phyloP scores from a whole-genome alignment of 352 stramenopile genomes.

The Globisporangium camurandrum region DNA sequence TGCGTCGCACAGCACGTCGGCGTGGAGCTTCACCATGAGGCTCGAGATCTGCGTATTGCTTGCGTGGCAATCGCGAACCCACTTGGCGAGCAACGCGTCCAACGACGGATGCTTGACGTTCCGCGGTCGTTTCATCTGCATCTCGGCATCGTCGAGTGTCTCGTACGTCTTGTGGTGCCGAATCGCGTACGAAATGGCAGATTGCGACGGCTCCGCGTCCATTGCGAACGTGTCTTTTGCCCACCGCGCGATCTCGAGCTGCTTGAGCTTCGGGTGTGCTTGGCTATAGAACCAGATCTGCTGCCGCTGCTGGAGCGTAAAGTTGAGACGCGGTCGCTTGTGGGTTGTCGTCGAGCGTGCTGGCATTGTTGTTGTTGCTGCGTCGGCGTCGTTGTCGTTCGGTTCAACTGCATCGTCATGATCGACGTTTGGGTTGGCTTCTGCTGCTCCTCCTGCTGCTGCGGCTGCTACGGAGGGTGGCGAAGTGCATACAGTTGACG shows the following conservation, averaged over 20 bases:
- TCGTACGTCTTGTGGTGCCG: slow-evolving; percentile 13
- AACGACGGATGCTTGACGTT: slow-evolving; percentile 14
- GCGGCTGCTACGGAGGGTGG: too few species aligned
- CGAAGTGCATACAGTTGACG: too few species aligned
- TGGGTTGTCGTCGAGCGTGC: too few species aligned
- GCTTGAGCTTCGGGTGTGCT: slow-evolving; percentile 16
- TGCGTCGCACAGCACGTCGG: slow-evolving; percentile 9
- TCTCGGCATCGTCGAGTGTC: slow-evolving; percentile 7
- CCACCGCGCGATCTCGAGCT: slow-evolving; percentile 15
- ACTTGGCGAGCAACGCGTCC: slow-evolving; percentile 13
- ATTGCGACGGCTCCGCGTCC: slow-evolving; percentile 14
- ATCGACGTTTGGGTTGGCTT: too few species aligned
- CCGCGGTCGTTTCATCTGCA: slow-evolving; percentile 11
- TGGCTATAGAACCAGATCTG: slow-evolving; percentile 12
- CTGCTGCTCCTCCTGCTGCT: too few species aligned
- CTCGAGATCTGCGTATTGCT: slow-evolving; percentile 13
- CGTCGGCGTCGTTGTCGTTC: too few species aligned
- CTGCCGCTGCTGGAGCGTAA: slow-evolving; percentile 14
- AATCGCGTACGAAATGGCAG: slow-evolving; percentile 16
- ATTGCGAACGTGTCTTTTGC: slow-evolving; percentile 12
- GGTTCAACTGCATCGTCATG: too few species aligned
- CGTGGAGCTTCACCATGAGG: slow-evolving; percentile 14
- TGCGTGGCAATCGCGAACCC: slow-evolving; percentile 8
- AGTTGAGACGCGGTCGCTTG: slow-evolving; percentile 14
- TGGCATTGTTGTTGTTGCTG: too few species aligned